A percentile compares a stretch with the other conserved stretches of the same genome.
Conservation (phyloP, 2,329 filamentous ascomycete species). For the Calonectria naviculata region DNA sequence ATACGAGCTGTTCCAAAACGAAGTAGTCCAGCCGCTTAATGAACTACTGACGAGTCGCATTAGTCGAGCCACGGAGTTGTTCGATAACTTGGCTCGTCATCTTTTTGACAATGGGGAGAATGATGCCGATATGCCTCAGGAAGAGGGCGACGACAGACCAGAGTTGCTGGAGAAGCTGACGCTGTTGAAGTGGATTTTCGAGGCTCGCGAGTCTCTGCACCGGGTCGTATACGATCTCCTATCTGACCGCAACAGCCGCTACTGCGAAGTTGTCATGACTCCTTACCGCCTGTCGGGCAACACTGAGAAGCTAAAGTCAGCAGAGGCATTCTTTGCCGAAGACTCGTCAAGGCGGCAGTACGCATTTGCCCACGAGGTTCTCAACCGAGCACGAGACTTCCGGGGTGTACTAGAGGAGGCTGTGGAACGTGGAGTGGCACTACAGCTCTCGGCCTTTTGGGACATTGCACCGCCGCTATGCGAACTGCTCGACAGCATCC, state of each 20-base stretch:
- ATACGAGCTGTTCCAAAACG: constrained; percentile 86
- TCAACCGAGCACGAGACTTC: constrained; percentile 81
- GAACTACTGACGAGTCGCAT: constrained; percentile 83
- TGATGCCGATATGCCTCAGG: constrained; percentile 85
- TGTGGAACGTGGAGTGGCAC: constrained; percentile 87
- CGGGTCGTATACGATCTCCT: constrained; percentile 87
- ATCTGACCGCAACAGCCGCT: constrained; percentile 86
- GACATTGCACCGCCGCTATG: constrained; percentile 91
- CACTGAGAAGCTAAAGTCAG: constrained; percentile 81
- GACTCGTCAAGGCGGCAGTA: constrained; percentile 80
- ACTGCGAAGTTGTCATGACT: constrained; percentile 83
- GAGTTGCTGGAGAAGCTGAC: constrained; percentile 95
- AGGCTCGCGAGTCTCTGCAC: constrained; percentile 89
- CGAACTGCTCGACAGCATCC: constrained; percentile 83
- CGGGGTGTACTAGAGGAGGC: constrained; percentile 84
- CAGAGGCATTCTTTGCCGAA: constrained; percentile 83
- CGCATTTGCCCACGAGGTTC: constrained; percentile 76
- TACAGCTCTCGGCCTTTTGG: constrained; percentile 96
- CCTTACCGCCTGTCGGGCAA: constrained; percentile 83
- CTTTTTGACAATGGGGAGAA: constrained; percentile 74
- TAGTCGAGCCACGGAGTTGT: constrained; percentile 77
- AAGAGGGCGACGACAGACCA: constrained; percentile 94
- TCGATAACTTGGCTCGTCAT: constrained; percentile 78
- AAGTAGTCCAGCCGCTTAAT: constrained; percentile 86
- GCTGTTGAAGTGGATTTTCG: constrained; percentile 96